Base-by-base conservation (phyloP, 345 rosid genomes). In the sweet orange (Citrus sinensis) region DNA sequence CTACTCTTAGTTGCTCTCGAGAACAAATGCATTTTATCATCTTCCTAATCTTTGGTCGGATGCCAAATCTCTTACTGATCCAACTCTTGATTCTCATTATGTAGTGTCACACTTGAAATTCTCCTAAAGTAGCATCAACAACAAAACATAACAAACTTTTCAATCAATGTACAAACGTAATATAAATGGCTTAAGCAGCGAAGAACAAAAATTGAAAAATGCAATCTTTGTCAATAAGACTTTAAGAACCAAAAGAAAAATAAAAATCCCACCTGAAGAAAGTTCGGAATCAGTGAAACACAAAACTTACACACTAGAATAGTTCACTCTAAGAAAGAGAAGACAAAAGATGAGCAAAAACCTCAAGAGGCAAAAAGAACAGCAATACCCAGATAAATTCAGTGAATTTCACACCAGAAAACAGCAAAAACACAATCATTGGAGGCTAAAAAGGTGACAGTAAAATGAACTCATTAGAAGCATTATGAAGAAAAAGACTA, bases 1-100 rank as follows among this genome's bases (percentile, higher is more conserved):
- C 93, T 29, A 83, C 83, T 82, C 80, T 78, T 25, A 83, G 46
- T 71, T 86, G 87, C 83, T 88, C 88, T 67, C 89, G 89, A 0
- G 91, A 90, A 78, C 88, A 87, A 67, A 92, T 88, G 84, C 93
- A 92, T 86, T 86, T 92, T 90, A 92, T 86, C 95, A 92, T 92
- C 84, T 85, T 90, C 81, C 61, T 75, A 30, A 90, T 70, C 80
- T 77, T 88, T 62, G 69, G 81, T 84, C 74, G 80, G 24, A 88
- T 2, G 56, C 81, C 73, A 55, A 80, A 60, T 74, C 83, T 77
- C 69, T 81, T 85, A 65, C 80, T 73, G 46, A 83, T 81, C 93
- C 92, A 84, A 68, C 70, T 59, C 80, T 85, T 87, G 77, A 84
- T 78, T 77, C 64, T 87, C 93, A 88, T 90, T 25, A 73, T 84